Evolutionary conservation across 2,329 filamentous ascomycete genomes (phyloP).

Genomic region (Fulvia fulva): DNA sequence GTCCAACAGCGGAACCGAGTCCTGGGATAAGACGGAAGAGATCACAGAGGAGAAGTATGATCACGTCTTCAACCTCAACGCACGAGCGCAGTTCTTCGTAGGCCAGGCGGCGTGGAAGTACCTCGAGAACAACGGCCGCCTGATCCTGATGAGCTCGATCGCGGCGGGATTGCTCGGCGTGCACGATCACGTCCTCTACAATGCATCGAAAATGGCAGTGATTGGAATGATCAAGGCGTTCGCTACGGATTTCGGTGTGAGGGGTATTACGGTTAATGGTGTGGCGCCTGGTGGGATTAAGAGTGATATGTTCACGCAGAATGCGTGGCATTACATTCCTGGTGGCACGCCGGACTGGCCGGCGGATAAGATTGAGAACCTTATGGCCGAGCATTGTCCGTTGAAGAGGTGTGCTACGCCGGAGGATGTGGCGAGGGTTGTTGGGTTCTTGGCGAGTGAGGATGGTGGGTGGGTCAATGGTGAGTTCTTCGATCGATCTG

Average conservation of each 20-base stretch:
- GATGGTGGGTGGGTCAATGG: slow-evolving; percentile 41
- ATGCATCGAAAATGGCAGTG: slow-evolving; percentile 67
- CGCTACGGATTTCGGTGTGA: slow-evolving; percentile 65
- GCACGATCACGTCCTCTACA: slow-evolving; percentile 68
- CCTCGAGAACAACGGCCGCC: slow-evolving; percentile 64
- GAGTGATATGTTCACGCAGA: slow-evolving; percentile 67
- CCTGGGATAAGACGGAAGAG: slow-evolving; percentile 65
- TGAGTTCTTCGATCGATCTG: slow-evolving; percentile 11
- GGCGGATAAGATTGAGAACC: slow-evolving; percentile 47
- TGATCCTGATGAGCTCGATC: slow-evolving; percentile 72
- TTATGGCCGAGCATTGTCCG: slow-evolving; percentile 50
- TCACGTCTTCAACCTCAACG: slow-evolving; percentile 66
- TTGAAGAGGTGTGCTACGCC: slow-evolving; percentile 47
- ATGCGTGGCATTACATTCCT: slow-evolving; percentile 39
- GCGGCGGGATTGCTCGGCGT: slow-evolving; percentile 64
- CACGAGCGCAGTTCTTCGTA: slow-evolving; percentile 71
- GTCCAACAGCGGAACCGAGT: slow-evolving; percentile 58
- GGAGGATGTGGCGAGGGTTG: slow-evolving; percentile 41
- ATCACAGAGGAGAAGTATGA: slow-evolving; percentile 68
- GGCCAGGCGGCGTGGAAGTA: slow-evolving; percentile 71
- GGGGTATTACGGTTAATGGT: slow-evolving; percentile 67
- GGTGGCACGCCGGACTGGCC: slow-evolving; percentile 48
- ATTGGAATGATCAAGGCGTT: slow-evolving; percentile 70
- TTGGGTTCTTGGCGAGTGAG: slow-evolving; percentile 37
- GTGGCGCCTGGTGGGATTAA: slow-evolving; percentile 70